phyloP scores from a whole-genome alignment of 169 alveolate species.

The Plasmodium berghei region DNA sequence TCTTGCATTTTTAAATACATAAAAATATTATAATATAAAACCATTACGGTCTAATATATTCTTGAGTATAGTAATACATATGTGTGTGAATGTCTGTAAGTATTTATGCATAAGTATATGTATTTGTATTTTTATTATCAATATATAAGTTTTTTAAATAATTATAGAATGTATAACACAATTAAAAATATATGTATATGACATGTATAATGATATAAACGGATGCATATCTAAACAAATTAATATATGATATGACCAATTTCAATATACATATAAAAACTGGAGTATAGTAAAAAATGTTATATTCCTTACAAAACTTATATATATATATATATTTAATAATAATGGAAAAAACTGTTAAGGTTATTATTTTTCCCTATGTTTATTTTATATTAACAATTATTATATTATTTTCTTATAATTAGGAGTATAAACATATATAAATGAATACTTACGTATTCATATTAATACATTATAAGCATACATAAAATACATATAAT shows the following conservation, averaged over 20 bases:
- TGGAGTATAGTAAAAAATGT: slow-evolving; percentile 6
- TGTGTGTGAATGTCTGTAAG: slow-evolving; percentile 6
- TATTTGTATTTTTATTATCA: neutral
- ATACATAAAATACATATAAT: too few species aligned
- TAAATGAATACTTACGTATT: too few species aligned
- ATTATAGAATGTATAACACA: neutral
- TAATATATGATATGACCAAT: slow-evolving; percentile 27
- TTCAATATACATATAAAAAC: slow-evolving; percentile 1
- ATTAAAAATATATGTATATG: neutral
- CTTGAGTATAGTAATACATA: neutral
- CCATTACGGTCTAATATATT: neutral
- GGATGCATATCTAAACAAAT: slow-evolving; percentile 19
- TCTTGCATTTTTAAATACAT: too few species aligned
- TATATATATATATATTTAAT: neutral
- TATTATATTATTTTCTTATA: too few species aligned
- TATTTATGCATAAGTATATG: slow-evolving; percentile 12
- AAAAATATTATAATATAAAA: too few species aligned
- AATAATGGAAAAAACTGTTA: neutral
- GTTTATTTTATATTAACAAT: too few species aligned
- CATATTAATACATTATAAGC: too few species aligned
- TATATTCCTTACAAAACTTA: neutral
- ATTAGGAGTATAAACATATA: too few species aligned
- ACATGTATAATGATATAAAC: slow-evolving; percentile 9
- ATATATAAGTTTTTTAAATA: slow-evolving; percentile 3
- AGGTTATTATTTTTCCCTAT: too few species aligned